A percentile compares a stretch with the other conserved stretches of the same genome.
Conservation (phyloP, 2,329 filamentous ascomycete genomes). For the Botrytis deweyae region DNA sequence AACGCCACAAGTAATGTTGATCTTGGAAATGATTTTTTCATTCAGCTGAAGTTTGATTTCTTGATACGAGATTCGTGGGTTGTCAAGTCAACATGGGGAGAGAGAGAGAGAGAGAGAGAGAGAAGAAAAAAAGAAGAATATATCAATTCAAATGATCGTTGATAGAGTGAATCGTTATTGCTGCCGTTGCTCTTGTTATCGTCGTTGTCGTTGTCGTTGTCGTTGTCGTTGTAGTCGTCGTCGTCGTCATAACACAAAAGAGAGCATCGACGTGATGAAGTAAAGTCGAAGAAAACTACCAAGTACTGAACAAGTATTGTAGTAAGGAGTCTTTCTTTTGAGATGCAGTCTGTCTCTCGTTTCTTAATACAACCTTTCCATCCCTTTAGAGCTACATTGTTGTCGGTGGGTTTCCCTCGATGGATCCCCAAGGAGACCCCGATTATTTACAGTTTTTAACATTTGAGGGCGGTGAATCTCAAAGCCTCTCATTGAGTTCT, state of each 20-base stretch:
- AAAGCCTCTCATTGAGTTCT: background rate
- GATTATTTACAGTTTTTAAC: slow-evolving; percentile 15
- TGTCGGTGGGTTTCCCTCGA: slow-evolving; percentile 1
- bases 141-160: background rate
- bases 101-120: background rate
- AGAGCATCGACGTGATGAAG: background rate
- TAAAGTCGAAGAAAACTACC: background rate
- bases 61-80: slow-evolving; percentile 15
- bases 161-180: background rate
- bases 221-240: background rate
- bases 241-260: background rate
- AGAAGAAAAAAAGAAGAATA: background rate
- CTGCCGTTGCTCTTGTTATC: too few relatives aligned
- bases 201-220: background rate
- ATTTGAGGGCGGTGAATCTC: slow-evolving; percentile 16
- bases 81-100: slow-evolving; percentile 17
- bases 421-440: slow-evolving; percentile 3
- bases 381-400: background rate
- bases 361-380: background rate
- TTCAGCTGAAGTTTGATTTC: slow-evolving; percentile 6
- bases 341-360: slow-evolving; percentile 9
- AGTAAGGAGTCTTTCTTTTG: background rate
- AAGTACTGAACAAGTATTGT: background rate
- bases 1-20: slow-evolving; percentile 15
- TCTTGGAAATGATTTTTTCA: background rate